Evolutionary conservation across 768 basidiomycete species (phyloP), one percentile per base, ranked within the genome.

Genomic region (Pholiota microspora): DNA sequence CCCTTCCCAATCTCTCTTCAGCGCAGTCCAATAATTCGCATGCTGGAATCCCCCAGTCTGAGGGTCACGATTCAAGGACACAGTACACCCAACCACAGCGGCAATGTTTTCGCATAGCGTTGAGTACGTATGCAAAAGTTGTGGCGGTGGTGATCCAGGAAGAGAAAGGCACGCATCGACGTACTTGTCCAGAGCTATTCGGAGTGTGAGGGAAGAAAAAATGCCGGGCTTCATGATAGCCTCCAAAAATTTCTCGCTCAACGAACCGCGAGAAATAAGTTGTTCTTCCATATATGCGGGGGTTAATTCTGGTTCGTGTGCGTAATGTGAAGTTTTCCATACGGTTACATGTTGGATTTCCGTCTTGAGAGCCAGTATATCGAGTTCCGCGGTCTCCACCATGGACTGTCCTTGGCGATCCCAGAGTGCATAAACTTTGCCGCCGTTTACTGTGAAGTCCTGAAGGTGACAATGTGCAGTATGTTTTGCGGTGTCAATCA

Each of bases 1-100:
- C 2, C 95, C 94, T 64, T 98, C 90, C 95, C 96, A 98, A 62
- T 98, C 94, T 44, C 90, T 75, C 68, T 92, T 94, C 62, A 97
- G 70, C 0, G 88, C 85, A 61, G 82, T 88, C 84, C 91, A 88
- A 65, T 92, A 94, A 40, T 84, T 86, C 42, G 84, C 82, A 64
- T 92, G 78, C 59, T 88, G 85, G 44, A 84, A 77, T 32, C 86
- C 87, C 13, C 94, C 94, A 2, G 91, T 94, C 56, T 88, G 84
- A 0, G 86, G 77, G 63, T 91, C 88, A 36, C 79, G 78, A 58
- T 83, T 80, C 31, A 95, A 75, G 51, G 77, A 78, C 47, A 98
- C 88, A 0, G 89, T 88, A 63, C 89, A 91, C 0, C 94, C 96
- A 24, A 98, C 92, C 15, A 94, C 83, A 4, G 85, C 85, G 0